Base-by-base conservation (phyloP, 805 yeast genomes). In the Metschnikowia gruessii region DNA sequence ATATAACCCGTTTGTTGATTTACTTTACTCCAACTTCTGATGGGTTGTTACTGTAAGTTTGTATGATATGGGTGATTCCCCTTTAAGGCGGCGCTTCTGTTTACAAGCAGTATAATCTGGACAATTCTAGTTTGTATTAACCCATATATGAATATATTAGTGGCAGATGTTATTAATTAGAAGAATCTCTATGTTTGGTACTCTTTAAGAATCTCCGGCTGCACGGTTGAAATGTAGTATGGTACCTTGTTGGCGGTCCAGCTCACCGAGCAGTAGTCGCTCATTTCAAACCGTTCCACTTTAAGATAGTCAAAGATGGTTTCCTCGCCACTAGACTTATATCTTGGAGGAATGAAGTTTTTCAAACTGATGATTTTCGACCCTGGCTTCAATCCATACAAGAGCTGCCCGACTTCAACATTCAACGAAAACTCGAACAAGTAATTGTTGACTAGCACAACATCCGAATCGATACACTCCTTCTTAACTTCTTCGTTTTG, bases 221-320 rank as follows among this genome's bases (percentile, higher is more conserved):
- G 70, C 4, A 87, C 87, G 9, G 89, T 83, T 13, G 94, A 80
- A 7, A 91, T 79, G 62, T 79, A 91, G 64, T 87, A 90, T 9
- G 80, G 81, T 1, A 87, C 87, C 45, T 89, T 89, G 40, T 86
- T 88, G 5, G 83, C 82, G 0, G 96, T 89, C 97, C 97, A 90
- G 39, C 95, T 85, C 8, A 91, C 97, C 36, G 90, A 80, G 45
- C 82, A 80, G 44, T 79, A 77, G 15, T 79, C 82, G 53, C 89
- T 83, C 58, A 77, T 76, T 51, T 71, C 80, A 44, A 64, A 72
- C 54, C 78, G 80, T 45, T 80, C 80, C 4, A 87, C 89, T 35
- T 69, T 69, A 46, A 89, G 70, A 56, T 82, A 73, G 58, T 83
- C 88, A 51, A 88, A 68, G 12, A 87, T 76, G 28, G 81, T 76